Percentiles rank a stretch among this genome's conserved stretches.
Conservation (phyloP, 345 rosid species). For the Bretschneidera sinensis region DNA sequence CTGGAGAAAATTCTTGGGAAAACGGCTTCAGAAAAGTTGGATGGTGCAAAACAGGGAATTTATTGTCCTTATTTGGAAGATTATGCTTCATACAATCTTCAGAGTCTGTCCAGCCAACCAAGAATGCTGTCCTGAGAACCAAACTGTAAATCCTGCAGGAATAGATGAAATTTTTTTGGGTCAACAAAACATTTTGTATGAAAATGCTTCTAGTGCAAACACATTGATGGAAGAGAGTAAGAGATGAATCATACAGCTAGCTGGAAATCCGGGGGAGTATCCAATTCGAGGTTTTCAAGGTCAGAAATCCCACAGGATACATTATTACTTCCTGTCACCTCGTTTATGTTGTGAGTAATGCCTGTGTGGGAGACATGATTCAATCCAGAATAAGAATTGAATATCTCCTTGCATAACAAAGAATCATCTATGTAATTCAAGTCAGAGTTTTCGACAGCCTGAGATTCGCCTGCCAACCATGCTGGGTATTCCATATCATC, state of each 20-base stretch:
- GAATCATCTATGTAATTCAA: constrained; percentile 38
- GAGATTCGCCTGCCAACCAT: constrained; percentile 74
- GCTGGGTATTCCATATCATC: constrained; percentile 17
- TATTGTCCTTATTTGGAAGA: neutral
- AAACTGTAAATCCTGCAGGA: constrained; percentile 48
- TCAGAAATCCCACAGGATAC: constrained; percentile 46
- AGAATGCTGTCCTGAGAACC: constrained; percentile 72
- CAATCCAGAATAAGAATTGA: constrained; percentile 28
- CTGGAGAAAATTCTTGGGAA: constrained; percentile 14
- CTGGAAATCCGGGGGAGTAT: constrained; percentile 64
- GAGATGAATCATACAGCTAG: constrained; percentile 49
- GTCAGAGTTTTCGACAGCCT: constrained; percentile 40
- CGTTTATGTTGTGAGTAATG: constrained; percentile 2
- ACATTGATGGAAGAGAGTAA: neutral
- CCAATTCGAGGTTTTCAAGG: constrained; percentile 65
- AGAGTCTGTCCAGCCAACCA: constrained; percentile 60
- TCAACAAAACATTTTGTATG: neutral
- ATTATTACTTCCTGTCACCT: constrained; percentile 18
- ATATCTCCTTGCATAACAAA: constrained; percentile 49
- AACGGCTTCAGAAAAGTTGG: constrained; percentile 7
- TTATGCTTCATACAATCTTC: constrained; percentile 20
- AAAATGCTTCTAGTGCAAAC: neutral
- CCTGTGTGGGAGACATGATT: constrained; percentile 22
- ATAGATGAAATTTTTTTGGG: neutral
- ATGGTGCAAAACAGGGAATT: constrained; percentile 13